These are phyloP conservation scores for Backusella macrospora DNA, from an alignment of 192 early-diverging fungal genomes.

Conservation along the genomic window DNA sequence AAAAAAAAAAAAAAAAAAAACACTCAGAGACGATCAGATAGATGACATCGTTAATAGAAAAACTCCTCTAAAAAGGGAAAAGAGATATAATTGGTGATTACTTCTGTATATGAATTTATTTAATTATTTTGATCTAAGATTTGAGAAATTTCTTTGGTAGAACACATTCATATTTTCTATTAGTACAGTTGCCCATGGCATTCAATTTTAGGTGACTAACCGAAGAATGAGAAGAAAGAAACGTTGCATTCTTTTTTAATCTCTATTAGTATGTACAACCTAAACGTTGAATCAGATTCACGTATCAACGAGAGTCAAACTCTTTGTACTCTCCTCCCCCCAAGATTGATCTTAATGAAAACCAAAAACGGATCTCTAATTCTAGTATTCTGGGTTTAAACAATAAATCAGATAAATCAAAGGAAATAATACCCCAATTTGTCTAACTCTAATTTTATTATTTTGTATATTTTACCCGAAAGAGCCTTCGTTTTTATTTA, in stretches of 20 bases:
- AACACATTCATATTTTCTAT: neutral
- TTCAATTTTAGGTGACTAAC: neutral
- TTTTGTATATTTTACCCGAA: slow-evolving; percentile 14
- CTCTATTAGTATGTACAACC: neutral
- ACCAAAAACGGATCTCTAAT: slow-evolving; percentile 2
- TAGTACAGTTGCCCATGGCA: neutral
- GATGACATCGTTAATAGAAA: neutral
- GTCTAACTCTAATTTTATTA: neutral
- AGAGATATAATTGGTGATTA: neutral
- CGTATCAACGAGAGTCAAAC: neutral
- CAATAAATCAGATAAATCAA: neutral
- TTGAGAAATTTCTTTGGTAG: neutral
- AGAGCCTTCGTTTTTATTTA: neutral
- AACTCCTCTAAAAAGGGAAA: neutral
- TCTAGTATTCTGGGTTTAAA: neutral
- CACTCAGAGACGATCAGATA: neutral
- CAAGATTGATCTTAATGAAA: neutral
- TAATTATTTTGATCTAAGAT: neutral
- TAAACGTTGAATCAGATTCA: neutral
- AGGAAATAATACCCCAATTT: slow-evolving; percentile 4
- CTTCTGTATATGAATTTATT: neutral
- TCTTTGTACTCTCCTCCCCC: neutral
- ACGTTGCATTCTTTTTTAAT: neutral
- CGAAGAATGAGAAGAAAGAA: neutral
- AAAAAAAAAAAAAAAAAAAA: neutral